A percentile compares a stretch with the other conserved stretches of the same genome.
phyloP scores from a whole-genome alignment of 352 stramenopile species.

The Phytophthora uliginosa region DNA sequence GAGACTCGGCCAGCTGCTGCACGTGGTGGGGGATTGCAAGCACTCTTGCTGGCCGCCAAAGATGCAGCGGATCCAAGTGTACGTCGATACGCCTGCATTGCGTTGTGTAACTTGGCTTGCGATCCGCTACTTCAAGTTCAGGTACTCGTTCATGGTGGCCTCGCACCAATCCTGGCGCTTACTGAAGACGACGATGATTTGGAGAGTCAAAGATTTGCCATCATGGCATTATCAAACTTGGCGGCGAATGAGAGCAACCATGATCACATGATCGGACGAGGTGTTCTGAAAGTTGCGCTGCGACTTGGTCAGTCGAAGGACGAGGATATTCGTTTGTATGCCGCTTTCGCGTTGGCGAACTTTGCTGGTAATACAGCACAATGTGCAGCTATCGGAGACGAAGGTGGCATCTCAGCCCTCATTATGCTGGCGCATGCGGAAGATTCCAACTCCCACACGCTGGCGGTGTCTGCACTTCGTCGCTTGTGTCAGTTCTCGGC shows the following conservation, averaged over 20 bases:
- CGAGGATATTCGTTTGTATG: conserved; percentile 91
- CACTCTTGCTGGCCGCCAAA: conserved; percentile 89
- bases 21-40: conserved; percentile 93
- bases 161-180: conserved; percentile 90
- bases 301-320: conserved; percentile 77
- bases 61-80: conserved; percentile 86
- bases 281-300: conserved; percentile 87
- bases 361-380: conserved; percentile 92
- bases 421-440: conserved; percentile 91
- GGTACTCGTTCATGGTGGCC: conserved; percentile 94
- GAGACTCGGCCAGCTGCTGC: conserved; percentile 91
- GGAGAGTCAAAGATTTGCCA: conserved; percentile 92
- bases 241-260: conserved; percentile 96
- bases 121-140: conserved; percentile 91
- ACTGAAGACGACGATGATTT: conserved; percentile 67
- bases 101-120: conserved; percentile 96
- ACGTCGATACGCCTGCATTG: conserved; percentile 95
- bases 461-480: conserved; percentile 94
- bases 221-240: conserved; percentile 97
- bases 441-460: conserved; percentile 92
- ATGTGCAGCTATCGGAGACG: conserved; percentile 88
- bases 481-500: conserved; percentile 92
- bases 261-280: conserved; percentile 90
- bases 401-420: conserved; percentile 93
- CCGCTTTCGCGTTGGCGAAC: conserved; percentile 95